These are phyloP conservation scores for Alternaria ethzedia DNA, from an alignment of 2,329 filamentous ascomycete species.

Conservation along the genomic window DNA sequence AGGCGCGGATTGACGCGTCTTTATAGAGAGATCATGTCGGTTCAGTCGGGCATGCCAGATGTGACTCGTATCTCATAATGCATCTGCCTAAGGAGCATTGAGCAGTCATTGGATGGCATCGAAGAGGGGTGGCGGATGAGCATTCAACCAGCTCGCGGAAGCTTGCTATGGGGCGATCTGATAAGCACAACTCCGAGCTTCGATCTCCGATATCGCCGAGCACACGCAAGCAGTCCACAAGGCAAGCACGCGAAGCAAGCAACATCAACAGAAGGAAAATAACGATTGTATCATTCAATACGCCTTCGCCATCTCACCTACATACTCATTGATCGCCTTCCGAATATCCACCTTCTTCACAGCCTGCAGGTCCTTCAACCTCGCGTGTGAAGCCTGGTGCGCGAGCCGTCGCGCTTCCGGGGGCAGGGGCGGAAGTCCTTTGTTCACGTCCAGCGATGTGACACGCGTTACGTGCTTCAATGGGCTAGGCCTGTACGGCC, in stretches of 20 bases:
- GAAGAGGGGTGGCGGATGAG: conserved; percentile 3
- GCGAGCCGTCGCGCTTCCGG: not conserved
- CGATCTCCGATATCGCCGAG: conserved; percentile 20
- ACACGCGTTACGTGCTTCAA: not conserved
- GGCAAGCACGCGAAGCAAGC: not conserved
- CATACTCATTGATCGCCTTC: not conserved
- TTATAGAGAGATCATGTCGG: conserved; percentile 5
- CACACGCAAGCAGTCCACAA: not conserved
- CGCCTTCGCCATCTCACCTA: not conserved
- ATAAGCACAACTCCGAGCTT: conserved; percentile 7
- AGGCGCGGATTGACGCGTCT: not conserved
- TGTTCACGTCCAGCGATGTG: conserved; percentile 7
- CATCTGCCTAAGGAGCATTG: not conserved
- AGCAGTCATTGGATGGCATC: not conserved
- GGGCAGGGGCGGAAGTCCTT: conserved; percentile 15
- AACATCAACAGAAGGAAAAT: not conserved
- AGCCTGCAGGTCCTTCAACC: not conserved
- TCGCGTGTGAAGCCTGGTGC: not conserved
- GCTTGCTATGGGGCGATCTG: not conserved
- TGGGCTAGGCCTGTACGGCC: conserved; percentile 7
- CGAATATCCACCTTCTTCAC: not conserved
- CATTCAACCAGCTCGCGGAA: conserved; percentile 1
- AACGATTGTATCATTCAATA: not conserved
- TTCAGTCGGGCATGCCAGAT: not conserved
- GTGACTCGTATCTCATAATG: not conserved